Evolutionary conservation across 2,329 filamentous ascomycete species (phyloP), one percentile per base, ranked within the genome.

Genomic region (Phyllosticta paracitricarpa): DNA sequence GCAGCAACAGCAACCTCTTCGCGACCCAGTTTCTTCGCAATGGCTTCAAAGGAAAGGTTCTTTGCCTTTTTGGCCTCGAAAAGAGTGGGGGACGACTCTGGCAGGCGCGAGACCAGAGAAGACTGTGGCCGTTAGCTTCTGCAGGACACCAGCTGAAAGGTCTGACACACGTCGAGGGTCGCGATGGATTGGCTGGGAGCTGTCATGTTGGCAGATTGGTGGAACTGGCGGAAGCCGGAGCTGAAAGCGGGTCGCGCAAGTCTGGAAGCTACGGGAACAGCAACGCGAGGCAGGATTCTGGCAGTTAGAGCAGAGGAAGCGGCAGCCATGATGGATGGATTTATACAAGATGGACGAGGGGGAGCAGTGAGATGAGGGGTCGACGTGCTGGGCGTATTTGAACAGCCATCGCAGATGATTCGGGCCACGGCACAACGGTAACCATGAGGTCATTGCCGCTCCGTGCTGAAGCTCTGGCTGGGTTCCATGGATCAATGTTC

Each of bases 1-100:
- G 91, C 91, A 2, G 92, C 92, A 3, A 89, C 84, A 51, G 90
- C 89, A 52, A 96, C 89, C 76, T 96, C 89, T 70, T 87, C 85
- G 65, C 91, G 88, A 64, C 85, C 86, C 61, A 96, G 81, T 30
- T 85, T 79, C 66, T 85, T 76, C 58, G 84, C 89, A 69, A 97
- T 91, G 53, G 83, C 77, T 72, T 91, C 89, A 71, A 96, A 97
- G 68, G 81, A 89, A 40, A 96, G 82, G 66, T 84, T 81, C 75
- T 89, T 88, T 61, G 76, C 72, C 56, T 89, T 86, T 76, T 96
- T 97, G 66, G 89, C 90, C 40, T 84, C 81, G 77, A 95, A 95
- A 65, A 97, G 87, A 5, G 85, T 84, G 64, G 82, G 79, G 10
- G 88, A 87, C 66, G 89, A 86, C 24, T 80, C 73, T 2, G 91